Evolutionary conservation across 2,329 filamentous ascomycete species (phyloP), one percentile per base, ranked within the genome.

Genomic region (Sclerotiophoma versabilis): DNA sequence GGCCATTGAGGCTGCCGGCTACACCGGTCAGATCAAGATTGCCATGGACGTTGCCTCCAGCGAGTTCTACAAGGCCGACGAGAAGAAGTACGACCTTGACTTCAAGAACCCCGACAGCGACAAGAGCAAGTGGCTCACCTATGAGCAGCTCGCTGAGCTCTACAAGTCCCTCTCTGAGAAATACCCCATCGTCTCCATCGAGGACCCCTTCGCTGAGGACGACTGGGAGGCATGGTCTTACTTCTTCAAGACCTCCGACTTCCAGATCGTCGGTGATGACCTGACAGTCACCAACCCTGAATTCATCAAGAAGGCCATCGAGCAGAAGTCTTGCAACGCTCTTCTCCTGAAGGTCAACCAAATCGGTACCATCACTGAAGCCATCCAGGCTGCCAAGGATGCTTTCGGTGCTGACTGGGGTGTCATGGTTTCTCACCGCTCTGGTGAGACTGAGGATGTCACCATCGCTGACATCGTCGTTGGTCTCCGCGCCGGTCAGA

Each of bases 191-290:
- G 92, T 98, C 82, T 91, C 87, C 80, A 98, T 99, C 72, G 95
- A 99, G 84, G 95, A 99, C 79, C 95, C 95, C 77, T 99, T 99
- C 82, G 93, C 92, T 64, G 95, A 99, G 87, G 95, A 98, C 75
- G 95, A 99, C 85, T 99, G 95, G 95, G 93, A 98, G 87, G 95
- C 95, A 60, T 99, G 95, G 95, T 96, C 91, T 87, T 96, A 98
- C 89, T 99, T 98, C 89, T 96, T 90, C 90, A 97, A 97, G 90
- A 95, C 91, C 72, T 92, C 92, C 76, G 88, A 97, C 81, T 93
- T 96, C 85, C 95, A 99, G 86, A 92, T 99, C 76, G 95, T 99
- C 68, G 95, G 89, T 83, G 95, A 99, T 77, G 95, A 99, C 77
- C 81, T 99, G 86, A 98, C 95, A 67, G 95, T 99, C 80, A 99